A percentile compares a stretch with the other conserved stretches of the same genome.
These are phyloP conservation scores for Suillus variegatus DNA, from an alignment of 768 basidiomycete genomes.

Conservation along the genomic window DNA sequence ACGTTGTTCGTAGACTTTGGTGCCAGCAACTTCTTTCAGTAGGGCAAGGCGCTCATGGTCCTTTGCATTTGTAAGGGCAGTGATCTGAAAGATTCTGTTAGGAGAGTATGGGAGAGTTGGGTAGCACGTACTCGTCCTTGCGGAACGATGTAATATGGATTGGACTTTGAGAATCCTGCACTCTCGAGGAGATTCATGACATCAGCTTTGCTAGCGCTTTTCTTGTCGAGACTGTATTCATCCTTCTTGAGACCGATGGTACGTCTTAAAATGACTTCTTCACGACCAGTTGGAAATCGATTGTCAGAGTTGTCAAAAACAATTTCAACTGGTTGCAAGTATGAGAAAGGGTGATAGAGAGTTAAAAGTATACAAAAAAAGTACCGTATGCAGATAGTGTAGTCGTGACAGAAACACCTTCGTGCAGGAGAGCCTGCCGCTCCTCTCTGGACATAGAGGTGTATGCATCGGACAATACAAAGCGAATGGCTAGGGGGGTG, in stretches of 20 bases:
- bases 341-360: neutral
- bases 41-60: conserved; percentile 91
- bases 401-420: conserved; percentile 84
- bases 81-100: conserved; percentile 60
- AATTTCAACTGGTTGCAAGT: conserved; percentile 67
- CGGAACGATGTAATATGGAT: conserved; percentile 98
- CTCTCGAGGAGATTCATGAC: conserved; percentile 97
- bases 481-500: conserved; percentile 75
- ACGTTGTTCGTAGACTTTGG: conserved; percentile 96
- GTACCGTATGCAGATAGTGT: conserved; percentile 90
- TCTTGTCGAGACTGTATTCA: conserved; percentile 96
- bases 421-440: conserved; percentile 89
- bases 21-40: conserved; percentile 98
- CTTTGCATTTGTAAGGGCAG: conserved; percentile 94
- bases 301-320: conserved; percentile 95
- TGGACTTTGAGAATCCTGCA: conserved; percentile 97
- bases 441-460: conserved; percentile 95
- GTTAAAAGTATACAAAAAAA: too few species aligned
- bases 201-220: conserved; percentile 93
- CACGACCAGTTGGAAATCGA: conserved; percentile 89
- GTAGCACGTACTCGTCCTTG: conserved; percentile 81
- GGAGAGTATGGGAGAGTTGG: neutral
- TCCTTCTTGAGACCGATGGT: conserved; percentile 99
- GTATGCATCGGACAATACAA: conserved; percentile 96
- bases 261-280: conserved; percentile 84